Evolutionary conservation across 1,284 basidiomycete genomes (phyloP).

Genomic region (Ceraceosorus guamensis): DNA sequence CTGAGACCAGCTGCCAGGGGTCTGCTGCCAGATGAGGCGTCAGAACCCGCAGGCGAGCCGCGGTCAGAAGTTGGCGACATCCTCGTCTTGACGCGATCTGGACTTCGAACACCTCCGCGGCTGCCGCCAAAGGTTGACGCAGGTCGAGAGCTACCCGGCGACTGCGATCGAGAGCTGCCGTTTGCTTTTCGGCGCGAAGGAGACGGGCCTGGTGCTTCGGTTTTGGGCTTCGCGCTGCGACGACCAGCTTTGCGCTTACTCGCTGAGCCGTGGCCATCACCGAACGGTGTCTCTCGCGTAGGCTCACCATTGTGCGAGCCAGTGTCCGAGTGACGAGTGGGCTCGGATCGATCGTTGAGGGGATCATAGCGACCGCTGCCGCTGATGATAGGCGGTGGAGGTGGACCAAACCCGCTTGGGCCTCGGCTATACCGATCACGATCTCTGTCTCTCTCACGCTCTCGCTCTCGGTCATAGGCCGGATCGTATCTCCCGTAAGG

Average conservation of each 20-base stretch:
- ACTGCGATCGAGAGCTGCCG: conserved; percentile 13
- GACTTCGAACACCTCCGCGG: conserved; percentile 8
- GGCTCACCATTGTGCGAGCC: background rate
- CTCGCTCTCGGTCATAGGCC: background rate
- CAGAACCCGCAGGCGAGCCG: conserved; percentile 24
- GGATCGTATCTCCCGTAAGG: background rate
- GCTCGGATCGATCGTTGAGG: background rate
- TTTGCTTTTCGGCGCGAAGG: conserved; percentile 10
- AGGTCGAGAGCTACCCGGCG: background rate
- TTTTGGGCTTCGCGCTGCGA: no score
- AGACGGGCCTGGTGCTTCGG: background rate
- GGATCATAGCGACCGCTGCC: conserved; percentile 1
- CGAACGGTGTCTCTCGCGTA: background rate
- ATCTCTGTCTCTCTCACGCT: background rate
- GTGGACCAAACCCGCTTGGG: background rate
- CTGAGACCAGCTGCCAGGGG: conserved; percentile 17
- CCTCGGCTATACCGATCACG: no score
- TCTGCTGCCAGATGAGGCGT: conserved; percentile 24
- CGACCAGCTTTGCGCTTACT: background rate
- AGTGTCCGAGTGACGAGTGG: conserved; percentile 2
- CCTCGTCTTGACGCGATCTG: no score
- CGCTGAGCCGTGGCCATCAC: background rate
- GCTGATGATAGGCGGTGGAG: background rate
- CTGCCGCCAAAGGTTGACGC: background rate
- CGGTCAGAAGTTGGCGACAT: no score